phyloP scores from a whole-genome alignment of 2,329 filamentous ascomycete genomes.

The Trichoderma afroharzianum region DNA sequence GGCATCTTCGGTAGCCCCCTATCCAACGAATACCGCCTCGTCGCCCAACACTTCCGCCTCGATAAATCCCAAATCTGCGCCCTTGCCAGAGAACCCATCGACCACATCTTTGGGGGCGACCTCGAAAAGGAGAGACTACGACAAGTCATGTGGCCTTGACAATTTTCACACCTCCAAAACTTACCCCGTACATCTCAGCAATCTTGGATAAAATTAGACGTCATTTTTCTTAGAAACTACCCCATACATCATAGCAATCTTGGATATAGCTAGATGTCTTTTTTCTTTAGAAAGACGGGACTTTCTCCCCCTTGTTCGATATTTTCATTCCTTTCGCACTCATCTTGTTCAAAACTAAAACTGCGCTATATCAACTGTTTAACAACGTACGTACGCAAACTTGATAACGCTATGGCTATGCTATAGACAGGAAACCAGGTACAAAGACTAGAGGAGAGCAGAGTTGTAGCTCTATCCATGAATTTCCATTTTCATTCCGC shows the following conservation, averaged over 20 bases:
- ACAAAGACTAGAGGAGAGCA: background rate
- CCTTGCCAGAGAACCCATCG: conserved; percentile 59
- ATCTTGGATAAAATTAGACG: background rate
- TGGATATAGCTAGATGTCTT: background rate
- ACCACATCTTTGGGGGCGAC: conserved; percentile 63
- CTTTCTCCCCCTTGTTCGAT: background rate
- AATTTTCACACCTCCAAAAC: background rate
- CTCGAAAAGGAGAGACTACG: conserved; percentile 57
- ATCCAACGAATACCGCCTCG: conserved; percentile 73
- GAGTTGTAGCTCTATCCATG: background rate
- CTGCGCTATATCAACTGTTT: background rate
- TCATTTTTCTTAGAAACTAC: background rate
- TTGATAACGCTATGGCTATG: conserved; percentile 14
- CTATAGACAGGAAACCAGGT: conserved; percentile 6
- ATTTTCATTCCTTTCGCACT: background rate
- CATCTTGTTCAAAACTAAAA: background rate
- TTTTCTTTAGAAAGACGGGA: background rate
- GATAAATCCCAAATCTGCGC: conserved; percentile 41
- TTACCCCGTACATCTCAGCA: background rate
- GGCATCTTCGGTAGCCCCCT: conserved; percentile 74
- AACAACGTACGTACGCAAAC: background rate
- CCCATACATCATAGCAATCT: background rate
- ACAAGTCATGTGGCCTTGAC: conserved; percentile 44
- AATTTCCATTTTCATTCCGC: background rate
- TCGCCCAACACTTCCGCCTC: conserved; percentile 66